Conservation (phyloP, 129 eudicot genomes). For the Pseudognaphalium luteoalbum region DNA sequence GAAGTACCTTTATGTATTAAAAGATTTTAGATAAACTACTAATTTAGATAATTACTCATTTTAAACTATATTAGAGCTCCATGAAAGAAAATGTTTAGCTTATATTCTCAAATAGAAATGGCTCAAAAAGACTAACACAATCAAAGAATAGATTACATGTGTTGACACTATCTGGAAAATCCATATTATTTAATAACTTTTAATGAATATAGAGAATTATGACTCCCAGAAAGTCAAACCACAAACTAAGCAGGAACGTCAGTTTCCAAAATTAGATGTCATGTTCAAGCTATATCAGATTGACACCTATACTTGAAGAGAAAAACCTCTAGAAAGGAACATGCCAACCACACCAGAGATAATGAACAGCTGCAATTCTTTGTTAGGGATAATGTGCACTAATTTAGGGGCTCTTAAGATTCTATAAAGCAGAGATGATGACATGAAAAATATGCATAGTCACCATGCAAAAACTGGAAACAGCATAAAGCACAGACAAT, state of each 20-base stretch:
- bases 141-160: constrained; percentile 13
- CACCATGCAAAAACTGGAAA: constrained; percentile 13
- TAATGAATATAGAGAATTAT: constrained; percentile 6
- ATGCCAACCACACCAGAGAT: constrained; percentile 9
- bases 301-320: constrained; percentile 19
- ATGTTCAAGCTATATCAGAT: constrained; percentile 25
- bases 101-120: constrained; percentile 16
- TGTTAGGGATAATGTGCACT: constrained; percentile 12
- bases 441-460: constrained; percentile 14
- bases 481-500: constrained; percentile 3
- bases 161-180: constrained; percentile 10
- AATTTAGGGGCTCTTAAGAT: constrained; percentile 18
- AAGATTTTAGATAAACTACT: background rate
- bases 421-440: constrained; percentile 22
- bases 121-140: background rate
- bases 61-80: background rate
- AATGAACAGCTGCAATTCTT: constrained; percentile 16
- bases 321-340: background rate
- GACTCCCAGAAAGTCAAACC: background rate
- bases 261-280: constrained; percentile 14
- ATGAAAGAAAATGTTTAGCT: constrained; percentile 17
- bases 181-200: background rate
- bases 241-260: constrained; percentile 6
- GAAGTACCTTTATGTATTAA: background rate
- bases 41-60: background rate